These are phyloP conservation scores for Metschnikowia drakensbergensis DNA, from an alignment of 805 yeast species.

Conservation along the genomic window DNA sequence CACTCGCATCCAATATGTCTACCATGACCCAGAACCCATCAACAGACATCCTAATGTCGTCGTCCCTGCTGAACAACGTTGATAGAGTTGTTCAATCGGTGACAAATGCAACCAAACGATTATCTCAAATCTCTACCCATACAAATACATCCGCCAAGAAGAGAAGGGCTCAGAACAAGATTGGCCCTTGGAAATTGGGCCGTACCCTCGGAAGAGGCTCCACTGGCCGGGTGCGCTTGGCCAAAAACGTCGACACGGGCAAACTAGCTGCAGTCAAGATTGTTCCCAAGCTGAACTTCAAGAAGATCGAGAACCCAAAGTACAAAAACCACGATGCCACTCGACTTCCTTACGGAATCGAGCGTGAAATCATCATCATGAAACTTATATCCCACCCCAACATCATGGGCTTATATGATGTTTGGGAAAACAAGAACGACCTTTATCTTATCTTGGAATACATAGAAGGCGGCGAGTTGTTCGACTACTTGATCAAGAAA, in stretches of 20 bases:
- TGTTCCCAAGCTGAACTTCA: slow-evolving; percentile 79
- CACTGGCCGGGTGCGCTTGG: slow-evolving; percentile 90
- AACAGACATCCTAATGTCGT: slow-evolving; percentile 12
- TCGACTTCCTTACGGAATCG: slow-evolving; percentile 75
- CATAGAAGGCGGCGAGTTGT: slow-evolving; percentile 95
- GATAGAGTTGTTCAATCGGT: slow-evolving; percentile 45
- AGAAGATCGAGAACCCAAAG: slow-evolving; percentile 44
- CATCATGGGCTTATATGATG: slow-evolving; percentile 75
- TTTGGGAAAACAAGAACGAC: slow-evolving; percentile 83
- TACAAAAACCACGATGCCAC: slow-evolving; percentile 44
- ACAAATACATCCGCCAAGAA: slow-evolving; percentile 40
- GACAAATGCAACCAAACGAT: slow-evolving; percentile 45
- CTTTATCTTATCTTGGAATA: slow-evolving; percentile 87
- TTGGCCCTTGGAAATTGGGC: slow-evolving; percentile 97
- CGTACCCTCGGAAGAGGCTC: slow-evolving; percentile 95
- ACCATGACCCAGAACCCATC: slow-evolving; percentile 14
- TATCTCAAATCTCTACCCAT: slow-evolving; percentile 47
- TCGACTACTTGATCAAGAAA: slow-evolving; percentile 82
- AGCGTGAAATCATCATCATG: slow-evolving; percentile 82
- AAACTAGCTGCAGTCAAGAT: slow-evolving; percentile 95
- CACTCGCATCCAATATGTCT: slow-evolving; percentile 11
- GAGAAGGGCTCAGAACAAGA: slow-evolving; percentile 49
- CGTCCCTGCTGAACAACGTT: slow-evolving; percentile 21
- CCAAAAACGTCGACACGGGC: slow-evolving; percentile 79
- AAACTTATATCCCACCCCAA: slow-evolving; percentile 74